Conservation (phyloP, 192 early-diverging fungal genomes). For the Podila epicladia region DNA sequence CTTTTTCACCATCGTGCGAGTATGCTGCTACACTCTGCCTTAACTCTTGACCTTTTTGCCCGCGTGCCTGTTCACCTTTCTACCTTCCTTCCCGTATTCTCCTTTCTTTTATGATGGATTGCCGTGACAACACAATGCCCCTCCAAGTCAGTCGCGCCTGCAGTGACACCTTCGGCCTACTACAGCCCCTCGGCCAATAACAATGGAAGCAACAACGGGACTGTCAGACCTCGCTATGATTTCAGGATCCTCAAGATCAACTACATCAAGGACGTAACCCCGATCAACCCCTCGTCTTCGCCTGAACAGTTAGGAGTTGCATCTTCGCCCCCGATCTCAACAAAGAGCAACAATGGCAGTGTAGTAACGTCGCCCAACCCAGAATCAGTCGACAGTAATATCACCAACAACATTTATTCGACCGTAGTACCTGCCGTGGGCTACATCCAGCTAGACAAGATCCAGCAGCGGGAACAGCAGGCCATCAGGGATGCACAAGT, state of each 20-base stretch:
- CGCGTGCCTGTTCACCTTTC: slow-evolving; percentile 2
- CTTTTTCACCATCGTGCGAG: too few relatives aligned
- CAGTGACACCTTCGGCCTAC: slow-evolving; percentile 21
- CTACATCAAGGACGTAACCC: slow-evolving; percentile 65
- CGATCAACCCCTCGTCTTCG: slow-evolving; percentile 5
- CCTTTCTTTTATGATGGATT: background rate
- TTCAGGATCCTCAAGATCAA: slow-evolving; percentile 70
- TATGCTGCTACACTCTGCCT: slow-evolving; percentile 12
- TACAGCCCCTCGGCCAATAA: slow-evolving; percentile 29
- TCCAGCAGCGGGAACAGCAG: slow-evolving; percentile 61
- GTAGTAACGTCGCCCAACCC: background rate
- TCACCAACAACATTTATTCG: slow-evolving; percentile 33
- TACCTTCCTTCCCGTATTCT: slow-evolving; percentile 1
- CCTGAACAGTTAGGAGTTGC: slow-evolving; percentile 1
- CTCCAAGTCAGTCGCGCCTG: slow-evolving; percentile 19
- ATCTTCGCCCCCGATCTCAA: background rate
- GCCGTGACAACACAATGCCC: slow-evolving; percentile 47
- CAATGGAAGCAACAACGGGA: slow-evolving; percentile 1
- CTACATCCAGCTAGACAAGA: slow-evolving; percentile 61
- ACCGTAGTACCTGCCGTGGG: slow-evolving; percentile 52
- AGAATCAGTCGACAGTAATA: slow-evolving; percentile 2
- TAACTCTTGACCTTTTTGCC: slow-evolving; percentile 23
- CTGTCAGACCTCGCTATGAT: slow-evolving; percentile 26
- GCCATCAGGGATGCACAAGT: slow-evolving; percentile 57
- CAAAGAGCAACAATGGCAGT: slow-evolving; percentile 9